phyloP scores from a whole-genome alignment of 495 filamentous ascomycete genomes.

The Zalerion maritima region DNA sequence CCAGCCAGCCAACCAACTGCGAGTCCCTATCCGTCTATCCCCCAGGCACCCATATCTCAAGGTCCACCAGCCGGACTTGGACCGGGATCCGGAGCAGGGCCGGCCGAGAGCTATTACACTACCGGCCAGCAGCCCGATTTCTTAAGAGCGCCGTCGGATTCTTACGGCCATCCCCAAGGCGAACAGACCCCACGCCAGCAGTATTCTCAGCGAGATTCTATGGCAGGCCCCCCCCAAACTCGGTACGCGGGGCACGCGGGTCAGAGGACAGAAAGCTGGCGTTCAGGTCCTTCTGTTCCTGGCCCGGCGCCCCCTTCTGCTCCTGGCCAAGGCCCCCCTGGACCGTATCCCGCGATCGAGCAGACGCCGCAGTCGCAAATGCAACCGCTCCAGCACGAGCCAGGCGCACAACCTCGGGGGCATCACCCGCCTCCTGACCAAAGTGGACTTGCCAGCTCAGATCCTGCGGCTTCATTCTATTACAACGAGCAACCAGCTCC shows the following conservation, averaged over 20 bases:
- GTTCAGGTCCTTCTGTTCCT: constrained; percentile 14
- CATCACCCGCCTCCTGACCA: constrained; percentile 17
- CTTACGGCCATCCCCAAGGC: no score
- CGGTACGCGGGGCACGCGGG: constrained; percentile 34
- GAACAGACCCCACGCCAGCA: constrained; percentile 22
- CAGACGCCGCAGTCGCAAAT: no score
- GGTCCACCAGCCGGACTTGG: constrained; percentile 21
- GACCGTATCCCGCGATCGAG: no score
- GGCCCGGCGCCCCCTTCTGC: constrained; percentile 14
- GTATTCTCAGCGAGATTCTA: constrained; percentile 24
- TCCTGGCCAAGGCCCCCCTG: no score
- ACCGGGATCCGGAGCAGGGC: no score
- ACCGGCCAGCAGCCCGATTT: constrained; percentile 45
- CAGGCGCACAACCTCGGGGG: constrained; percentile 14
- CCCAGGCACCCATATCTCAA: no score
- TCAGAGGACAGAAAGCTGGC: constrained; percentile 33
- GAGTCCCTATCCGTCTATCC: constrained; percentile 53
- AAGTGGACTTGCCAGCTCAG: constrained; percentile 19
- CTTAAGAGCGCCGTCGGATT: no score
- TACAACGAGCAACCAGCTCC: constrained; percentile 25
- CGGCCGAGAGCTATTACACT: constrained; percentile 71
- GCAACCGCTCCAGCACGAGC: constrained; percentile 20
- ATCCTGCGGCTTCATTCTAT: constrained; percentile 34
- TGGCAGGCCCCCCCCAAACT: constrained; percentile 14
- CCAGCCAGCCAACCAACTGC: constrained; percentile 42